Percentiles rank a stretch among this genome's conserved stretches.
phyloP scores from a whole-genome alignment of 1,284 basidiomycete species.

The Anthracocystis walkeri region DNA sequence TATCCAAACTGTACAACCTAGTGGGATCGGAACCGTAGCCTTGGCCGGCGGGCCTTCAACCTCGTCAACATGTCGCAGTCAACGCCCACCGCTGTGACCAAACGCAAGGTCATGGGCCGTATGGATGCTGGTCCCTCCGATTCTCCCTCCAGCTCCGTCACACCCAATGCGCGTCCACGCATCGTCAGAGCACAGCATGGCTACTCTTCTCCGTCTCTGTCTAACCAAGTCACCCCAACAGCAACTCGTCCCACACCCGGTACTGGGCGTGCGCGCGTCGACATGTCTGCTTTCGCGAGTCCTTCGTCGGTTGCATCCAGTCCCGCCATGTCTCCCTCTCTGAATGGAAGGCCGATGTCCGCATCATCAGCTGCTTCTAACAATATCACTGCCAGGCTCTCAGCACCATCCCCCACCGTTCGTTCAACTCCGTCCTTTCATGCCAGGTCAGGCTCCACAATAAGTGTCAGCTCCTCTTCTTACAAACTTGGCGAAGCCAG shows the following conservation, averaged over 20 bases:
- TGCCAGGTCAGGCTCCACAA: slow-evolving; percentile 28
- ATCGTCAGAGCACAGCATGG: slow-evolving; percentile 42
- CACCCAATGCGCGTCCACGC: slow-evolving; percentile 39
- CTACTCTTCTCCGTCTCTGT: slow-evolving; percentile 38
- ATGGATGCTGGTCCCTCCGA: slow-evolving; percentile 37
- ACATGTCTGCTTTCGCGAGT: slow-evolving; percentile 47
- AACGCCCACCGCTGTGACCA: slow-evolving; percentile 35
- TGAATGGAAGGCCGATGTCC: slow-evolving; percentile 16
- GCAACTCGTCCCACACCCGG: slow-evolving; percentile 15
- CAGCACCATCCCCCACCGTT: slow-evolving; percentile 33
- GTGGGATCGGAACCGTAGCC: neutral
- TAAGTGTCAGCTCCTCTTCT: slow-evolving; percentile 15
- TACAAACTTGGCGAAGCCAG: slow-evolving; percentile 25
- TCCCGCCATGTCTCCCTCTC: slow-evolving; percentile 41
- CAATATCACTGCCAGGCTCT: slow-evolving; percentile 27
- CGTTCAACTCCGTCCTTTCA: slow-evolving; percentile 26
- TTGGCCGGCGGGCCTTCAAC: neutral
- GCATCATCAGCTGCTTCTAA: slow-evolving; percentile 18
- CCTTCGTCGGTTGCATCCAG: slow-evolving; percentile 31
- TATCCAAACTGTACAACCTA: neutral
- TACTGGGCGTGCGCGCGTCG: slow-evolving; percentile 41
- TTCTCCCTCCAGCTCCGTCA: slow-evolving; percentile 33
- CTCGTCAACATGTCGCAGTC: slow-evolving; percentile 35
- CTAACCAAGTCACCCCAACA: slow-evolving; percentile 26
- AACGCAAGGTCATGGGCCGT: slow-evolving; percentile 52